A percentile compares a stretch with the other conserved stretches of the same genome.
Conservation (phyloP, 371 early-diverging fungal genomes). For the Syncephalastrum racemosum region DNA sequence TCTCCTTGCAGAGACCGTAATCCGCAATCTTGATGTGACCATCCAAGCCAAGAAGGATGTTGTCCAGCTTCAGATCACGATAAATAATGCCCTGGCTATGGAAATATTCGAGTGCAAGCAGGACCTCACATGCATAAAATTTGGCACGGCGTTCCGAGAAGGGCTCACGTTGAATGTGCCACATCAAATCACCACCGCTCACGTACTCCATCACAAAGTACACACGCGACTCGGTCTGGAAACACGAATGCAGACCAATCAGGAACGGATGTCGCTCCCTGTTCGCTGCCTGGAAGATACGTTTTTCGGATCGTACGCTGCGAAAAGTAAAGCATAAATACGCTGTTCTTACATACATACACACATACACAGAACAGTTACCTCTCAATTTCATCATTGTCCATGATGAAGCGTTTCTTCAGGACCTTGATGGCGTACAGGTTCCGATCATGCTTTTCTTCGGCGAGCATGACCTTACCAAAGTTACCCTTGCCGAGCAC, state of each 20-base stretch:
- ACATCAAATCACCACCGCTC: constrained; percentile 99
- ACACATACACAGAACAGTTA: too few species aligned
- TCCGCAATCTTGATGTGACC: constrained; percentile 99
- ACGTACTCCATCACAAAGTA: constrained; percentile 99
- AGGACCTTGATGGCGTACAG: constrained; percentile 97
- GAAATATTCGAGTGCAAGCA: constrained; percentile 83
- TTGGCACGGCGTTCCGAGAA: constrained; percentile 88
- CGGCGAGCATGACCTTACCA: constrained; percentile 98
- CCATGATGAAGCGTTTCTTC: constrained; percentile 94
- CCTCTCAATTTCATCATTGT: constrained; percentile 92
- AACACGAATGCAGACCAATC: constrained; percentile 93
- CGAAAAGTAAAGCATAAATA: not conserved
- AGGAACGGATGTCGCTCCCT: constrained; percentile 95
- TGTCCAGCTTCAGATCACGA: constrained; percentile 53
- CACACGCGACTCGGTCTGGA: constrained; percentile 92
- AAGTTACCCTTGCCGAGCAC: constrained; percentile 98
- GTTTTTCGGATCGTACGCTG: constrained; percentile 90
- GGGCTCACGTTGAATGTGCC: constrained; percentile 89
- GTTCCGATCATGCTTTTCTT: constrained; percentile 79
- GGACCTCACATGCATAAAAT: constrained; percentile 97
- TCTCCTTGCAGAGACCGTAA: constrained; percentile 80
- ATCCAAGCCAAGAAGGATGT: constrained; percentile 60
- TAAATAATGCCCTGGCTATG: constrained; percentile 51
- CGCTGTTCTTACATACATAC: too few species aligned
- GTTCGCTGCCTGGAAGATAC: constrained; percentile 90